Percentiles rank a stretch among this genome's conserved stretches.
Evolutionary conservation across 768 basidiomycete genomes (phyloP).

Genomic region (Tylopilus felleus): DNA sequence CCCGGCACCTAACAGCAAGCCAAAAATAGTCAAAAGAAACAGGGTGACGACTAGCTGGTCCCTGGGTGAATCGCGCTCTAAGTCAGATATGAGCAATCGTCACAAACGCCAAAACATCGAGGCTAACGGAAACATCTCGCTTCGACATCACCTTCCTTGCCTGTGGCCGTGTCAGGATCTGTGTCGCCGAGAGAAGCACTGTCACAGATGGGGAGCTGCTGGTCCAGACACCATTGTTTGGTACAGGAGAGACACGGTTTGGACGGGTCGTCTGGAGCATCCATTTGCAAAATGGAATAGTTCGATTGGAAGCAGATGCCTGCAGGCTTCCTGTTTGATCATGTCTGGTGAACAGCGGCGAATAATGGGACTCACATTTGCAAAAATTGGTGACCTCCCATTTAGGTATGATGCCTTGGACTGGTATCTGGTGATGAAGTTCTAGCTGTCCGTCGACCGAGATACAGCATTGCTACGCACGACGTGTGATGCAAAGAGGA

Average conservation of each 20-base stretch:
- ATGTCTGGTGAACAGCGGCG: neutral
- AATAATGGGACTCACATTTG: slow-evolving; percentile 57
- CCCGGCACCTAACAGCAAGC: slow-evolving; percentile 78
- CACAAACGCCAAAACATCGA: slow-evolving; percentile 32
- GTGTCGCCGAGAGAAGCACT: slow-evolving; percentile 82
- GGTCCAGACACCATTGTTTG: slow-evolving; percentile 93
- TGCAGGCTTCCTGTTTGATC: slow-evolving; percentile 31
- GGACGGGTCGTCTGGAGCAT: slow-evolving; percentile 75
- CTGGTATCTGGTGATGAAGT: slow-evolving; percentile 34
- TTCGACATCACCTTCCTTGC: slow-evolving; percentile 94
- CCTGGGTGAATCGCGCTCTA: slow-evolving; percentile 93
- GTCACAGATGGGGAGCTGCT: slow-evolving; percentile 79
- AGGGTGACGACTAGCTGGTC: slow-evolving; percentile 92
- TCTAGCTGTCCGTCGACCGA: slow-evolving; percentile 8
- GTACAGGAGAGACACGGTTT: slow-evolving; percentile 94
- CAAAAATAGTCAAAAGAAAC: slow-evolving; percentile 85
- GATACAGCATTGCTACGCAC: slow-evolving; percentile 23
- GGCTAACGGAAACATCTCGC: slow-evolving; percentile 91
- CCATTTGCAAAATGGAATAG: slow-evolving; percentile 80
- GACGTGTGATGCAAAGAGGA: slow-evolving; percentile 17
- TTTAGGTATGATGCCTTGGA: slow-evolving; percentile 51
- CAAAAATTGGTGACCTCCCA: slow-evolving; percentile 92
- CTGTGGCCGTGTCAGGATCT: slow-evolving; percentile 89
- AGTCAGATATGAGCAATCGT: slow-evolving; percentile 22
- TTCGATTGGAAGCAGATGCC: slow-evolving; percentile 90